A percentile compares a stretch with the other conserved stretches of the same genome.
Evolutionary conservation across 495 filamentous ascomycete genomes (phyloP).

Genomic region (Penicillium dipodomyicola): DNA sequence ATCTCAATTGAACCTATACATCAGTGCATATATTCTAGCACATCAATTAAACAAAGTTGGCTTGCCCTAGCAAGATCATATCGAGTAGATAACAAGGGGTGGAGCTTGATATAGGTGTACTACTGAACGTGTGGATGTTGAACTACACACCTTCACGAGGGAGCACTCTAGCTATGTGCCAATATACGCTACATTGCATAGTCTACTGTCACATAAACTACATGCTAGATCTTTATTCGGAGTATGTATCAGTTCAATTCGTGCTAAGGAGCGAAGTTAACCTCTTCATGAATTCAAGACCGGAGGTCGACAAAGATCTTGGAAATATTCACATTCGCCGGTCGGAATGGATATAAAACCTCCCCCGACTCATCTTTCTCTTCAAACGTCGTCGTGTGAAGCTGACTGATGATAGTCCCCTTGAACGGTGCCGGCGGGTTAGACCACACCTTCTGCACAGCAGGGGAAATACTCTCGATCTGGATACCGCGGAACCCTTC

Average conservation of each 20-base stretch:
- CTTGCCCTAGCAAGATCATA: too few relatives aligned
- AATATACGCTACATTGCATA: not conserved
- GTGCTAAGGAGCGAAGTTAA: not conserved
- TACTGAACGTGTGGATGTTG: too few relatives aligned
- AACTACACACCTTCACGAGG: too few relatives aligned
- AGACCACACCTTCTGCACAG: not conserved
- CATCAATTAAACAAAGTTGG: too few relatives aligned
- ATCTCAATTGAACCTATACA: too few relatives aligned
- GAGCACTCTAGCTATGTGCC: too few relatives aligned
- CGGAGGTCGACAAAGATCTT: not conserved
- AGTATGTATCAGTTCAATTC: not conserved
- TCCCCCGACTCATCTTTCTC: not conserved
- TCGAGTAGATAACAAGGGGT: too few relatives aligned
- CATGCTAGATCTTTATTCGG: not conserved
- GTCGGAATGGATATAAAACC: not conserved
- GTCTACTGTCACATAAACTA: not conserved
- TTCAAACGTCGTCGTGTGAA: not conserved
- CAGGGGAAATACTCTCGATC: not conserved
- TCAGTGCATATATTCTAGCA: too few relatives aligned
- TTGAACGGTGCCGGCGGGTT: not conserved
- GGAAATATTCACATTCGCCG: not conserved
- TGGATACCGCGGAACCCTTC: not conserved
- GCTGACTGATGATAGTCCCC: not conserved
- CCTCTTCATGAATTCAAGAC: not conserved
- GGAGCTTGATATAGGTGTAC: too few relatives aligned